Base-by-base conservation (phyloP, 2,329 filamentous ascomycete genomes). In the Aspergillus novofumigatus region DNA sequence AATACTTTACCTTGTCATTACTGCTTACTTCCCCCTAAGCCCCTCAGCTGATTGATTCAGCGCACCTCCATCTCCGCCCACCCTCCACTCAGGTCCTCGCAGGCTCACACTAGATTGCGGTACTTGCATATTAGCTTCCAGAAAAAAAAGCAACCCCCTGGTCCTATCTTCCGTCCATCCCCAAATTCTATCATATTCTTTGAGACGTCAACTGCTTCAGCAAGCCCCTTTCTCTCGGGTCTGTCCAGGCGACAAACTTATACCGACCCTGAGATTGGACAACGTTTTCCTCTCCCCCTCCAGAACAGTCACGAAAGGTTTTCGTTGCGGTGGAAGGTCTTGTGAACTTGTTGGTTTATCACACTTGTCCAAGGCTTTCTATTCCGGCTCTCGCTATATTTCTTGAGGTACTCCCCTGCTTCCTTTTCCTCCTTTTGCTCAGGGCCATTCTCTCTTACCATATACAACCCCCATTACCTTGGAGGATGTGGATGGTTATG, bases 31-130 rank as follows among this genome's bases (percentile, higher is more conserved):
- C 52, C 44, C 56, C 55, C 44, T 54, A 54, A 61, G 51, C 58
- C 62, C 56, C 58, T 65, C 64, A 66, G 64, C 64, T 66, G 64
- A 66, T 65, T 64, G 62, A 63, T 63, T 57, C 60, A 62, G 59
- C 61, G 61, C 61, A 59, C 61, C 63, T 65, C 59, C 35, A 26
- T 53, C 47, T 47, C 52, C 52, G 28, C 62, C 53, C 59, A 53
- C 55, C 52, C 41, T 25, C 49, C 47, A 51, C 28, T 28, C 51
- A 45, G 26, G 8, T 54, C 21, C 6, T 49, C 54, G 51, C 55
- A 51, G 58, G 53, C 49, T 61, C 56, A 57, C 57, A 61, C 61
- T 64, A 62, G 61, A 49, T 55, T 48, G 54, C 57, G 58, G 58
- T 61, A 56, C 63, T 62, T 62, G 62, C 63, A 65, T 61, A 64